Evolutionary conservation across 768 basidiomycete species (phyloP), one percentile per base, ranked within the genome.

Genomic region (Coprinellus aureogranulatus): DNA sequence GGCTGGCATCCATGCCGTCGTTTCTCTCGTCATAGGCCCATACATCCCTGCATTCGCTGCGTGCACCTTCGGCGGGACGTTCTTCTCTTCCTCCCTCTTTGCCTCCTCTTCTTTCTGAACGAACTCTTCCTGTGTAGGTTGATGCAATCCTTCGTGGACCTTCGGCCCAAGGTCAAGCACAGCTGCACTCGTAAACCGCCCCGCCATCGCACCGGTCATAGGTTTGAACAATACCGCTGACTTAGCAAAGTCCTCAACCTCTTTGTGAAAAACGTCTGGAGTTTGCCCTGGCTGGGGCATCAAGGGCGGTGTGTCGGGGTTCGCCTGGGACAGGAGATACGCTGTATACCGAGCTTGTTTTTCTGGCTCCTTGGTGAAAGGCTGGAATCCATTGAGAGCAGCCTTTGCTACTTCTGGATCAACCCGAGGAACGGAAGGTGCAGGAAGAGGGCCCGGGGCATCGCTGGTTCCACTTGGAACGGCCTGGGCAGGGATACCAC

Each of bases 221-320:
- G 97, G 97, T 64, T 93, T 93, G 76, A 98, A 98, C 27, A 98
- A 83, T 25, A 81, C 73, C 0, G 96, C 96, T 0, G 93, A 81
- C 67, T 94, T 92, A 2, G 90, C 84, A 61, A 93, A 98, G 63
- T 96, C 93, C 41, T 77, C 77, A 28, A 96, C 74, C 69, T 99
- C 97, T 61, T 86, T 87, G 64, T 88, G 84, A 69, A 91, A 92
- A 22, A 84, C 84, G 27, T 89, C 85, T 5, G 77, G 72, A 12
- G 70, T 78, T 68, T 94, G 90, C 0, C 73, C 77, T 0, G 84
- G 81, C 4, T 81, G 64, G 1, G 81, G 82, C 16, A 78, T 69
- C 0, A 85, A 81, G 18, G 85, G 76, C 0, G 81, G 76, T 2
- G 72, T 72, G 40, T 75, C 75, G 16, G 74, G 66, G n/a, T 71